These are phyloP conservation scores for Pythium aristosporum DNA, from an alignment of 352 stramenopile species.

Conservation along the genomic window DNA sequence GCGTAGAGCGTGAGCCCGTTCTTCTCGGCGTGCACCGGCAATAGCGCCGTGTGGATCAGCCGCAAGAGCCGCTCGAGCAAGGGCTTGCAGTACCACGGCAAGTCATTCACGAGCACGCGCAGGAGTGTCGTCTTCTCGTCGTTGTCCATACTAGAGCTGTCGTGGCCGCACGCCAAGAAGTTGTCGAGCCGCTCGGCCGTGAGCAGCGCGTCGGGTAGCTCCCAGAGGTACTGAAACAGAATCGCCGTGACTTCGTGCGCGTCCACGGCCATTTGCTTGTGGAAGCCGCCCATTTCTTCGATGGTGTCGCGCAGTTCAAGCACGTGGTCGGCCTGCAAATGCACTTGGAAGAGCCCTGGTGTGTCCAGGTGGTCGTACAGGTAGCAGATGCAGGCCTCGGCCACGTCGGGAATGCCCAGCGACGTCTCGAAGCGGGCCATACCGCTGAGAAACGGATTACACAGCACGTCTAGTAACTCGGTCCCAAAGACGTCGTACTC, in stretches of 20 bases:
- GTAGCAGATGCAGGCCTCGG: slow-evolving; percentile 78
- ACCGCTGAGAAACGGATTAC: slow-evolving; percentile 82
- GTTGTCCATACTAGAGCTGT: slow-evolving; percentile 33
- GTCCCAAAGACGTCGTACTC: slow-evolving; percentile 85
- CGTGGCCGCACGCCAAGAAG: slow-evolving; percentile 49
- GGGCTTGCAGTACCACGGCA: slow-evolving; percentile 80
- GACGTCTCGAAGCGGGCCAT: slow-evolving; percentile 84
- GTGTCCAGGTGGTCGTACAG: slow-evolving; percentile 76
- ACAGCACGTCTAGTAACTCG: slow-evolving; percentile 71
- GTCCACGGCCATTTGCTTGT: slow-evolving; percentile 81
- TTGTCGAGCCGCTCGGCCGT: slow-evolving; percentile 71
- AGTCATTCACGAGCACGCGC: slow-evolving; percentile 71
- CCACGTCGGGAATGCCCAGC: slow-evolving; percentile 79
- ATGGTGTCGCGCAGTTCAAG: slow-evolving; percentile 80
- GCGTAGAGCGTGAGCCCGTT: slow-evolving; percentile 72
- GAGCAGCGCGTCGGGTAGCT: slow-evolving; percentile 74
- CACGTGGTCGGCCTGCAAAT: slow-evolving; percentile 73
- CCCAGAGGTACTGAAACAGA: slow-evolving; percentile 82
- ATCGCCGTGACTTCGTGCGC: slow-evolving; percentile 78
- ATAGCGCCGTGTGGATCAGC: slow-evolving; percentile 55
- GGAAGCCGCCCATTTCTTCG: slow-evolving; percentile 78
- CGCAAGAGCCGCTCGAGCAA: slow-evolving; percentile 72
- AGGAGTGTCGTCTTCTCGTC: slow-evolving; percentile 63
- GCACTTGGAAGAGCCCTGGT: slow-evolving; percentile 77
- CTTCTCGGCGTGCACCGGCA: slow-evolving; percentile 58